Evolutionary conservation across 83 land plant genomes (phyloP).

Genomic region (Thuja plicata): DNA sequence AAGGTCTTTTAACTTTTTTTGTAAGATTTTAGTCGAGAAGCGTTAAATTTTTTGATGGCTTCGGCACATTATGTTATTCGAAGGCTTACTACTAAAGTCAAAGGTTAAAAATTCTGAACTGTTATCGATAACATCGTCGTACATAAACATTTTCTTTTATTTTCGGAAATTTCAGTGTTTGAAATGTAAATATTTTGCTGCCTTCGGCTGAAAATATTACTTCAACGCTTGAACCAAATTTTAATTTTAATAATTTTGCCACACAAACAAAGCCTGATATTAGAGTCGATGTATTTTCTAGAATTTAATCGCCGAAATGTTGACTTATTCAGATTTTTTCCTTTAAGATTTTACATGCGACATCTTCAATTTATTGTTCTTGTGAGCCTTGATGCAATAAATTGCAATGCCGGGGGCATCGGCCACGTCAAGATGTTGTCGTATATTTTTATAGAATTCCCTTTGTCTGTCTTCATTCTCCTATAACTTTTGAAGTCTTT

Average conservation of each 20-base stretch:
- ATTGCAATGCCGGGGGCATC: neutral
- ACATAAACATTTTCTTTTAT: too few relatives aligned
- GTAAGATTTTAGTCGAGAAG: neutral
- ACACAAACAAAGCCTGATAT: too few relatives aligned
- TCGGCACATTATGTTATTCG: neutral
- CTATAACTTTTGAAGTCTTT: neutral
- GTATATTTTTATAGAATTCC: too few relatives aligned
- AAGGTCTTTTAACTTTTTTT: neutral
- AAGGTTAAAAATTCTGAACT: too few relatives aligned
- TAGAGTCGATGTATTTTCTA: too few relatives aligned
- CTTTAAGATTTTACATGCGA: neutral
- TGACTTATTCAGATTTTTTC: neutral
- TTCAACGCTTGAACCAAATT: too few relatives aligned
- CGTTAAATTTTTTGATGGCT: neutral
- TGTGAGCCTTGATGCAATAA: neutral
- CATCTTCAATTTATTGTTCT: neutral
- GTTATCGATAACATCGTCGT: too few relatives aligned
- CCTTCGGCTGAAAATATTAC: too few relatives aligned
- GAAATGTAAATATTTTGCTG: too few relatives aligned
- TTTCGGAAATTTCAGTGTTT: too few relatives aligned
- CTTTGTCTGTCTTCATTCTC: neutral
- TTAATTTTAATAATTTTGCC: too few relatives aligned
- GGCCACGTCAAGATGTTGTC: neutral
- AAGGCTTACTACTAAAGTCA: neutral
- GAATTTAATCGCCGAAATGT: too few relatives aligned